A percentile compares a stretch with the other conserved stretches of the same genome.
These are phyloP conservation scores for Bothriochloa decipiens DNA, from an alignment of 176 grass and related monocot species.

Conservation along the genomic window DNA sequence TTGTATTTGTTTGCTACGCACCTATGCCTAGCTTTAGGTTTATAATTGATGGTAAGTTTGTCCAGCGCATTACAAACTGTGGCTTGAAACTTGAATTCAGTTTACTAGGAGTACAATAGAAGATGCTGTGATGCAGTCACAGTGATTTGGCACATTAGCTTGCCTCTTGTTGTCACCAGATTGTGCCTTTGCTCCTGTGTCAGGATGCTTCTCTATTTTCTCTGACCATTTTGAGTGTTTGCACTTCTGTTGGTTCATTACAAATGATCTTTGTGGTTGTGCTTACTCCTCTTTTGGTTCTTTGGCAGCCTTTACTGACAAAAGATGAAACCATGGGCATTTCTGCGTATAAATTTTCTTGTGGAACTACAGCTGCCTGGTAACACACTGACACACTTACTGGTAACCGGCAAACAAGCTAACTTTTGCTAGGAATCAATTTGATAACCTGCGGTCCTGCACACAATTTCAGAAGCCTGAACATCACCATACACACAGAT, in stretches of 20 bases:
- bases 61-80: not conserved
- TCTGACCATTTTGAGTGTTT: not conserved
- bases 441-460: not conserved
- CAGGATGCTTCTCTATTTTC: not conserved
- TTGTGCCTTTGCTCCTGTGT: not conserved
- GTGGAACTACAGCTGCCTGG: not conserved
- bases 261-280: too few relatives aligned
- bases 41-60: too few relatives aligned
- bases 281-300: not conserved
- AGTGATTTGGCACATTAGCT: not conserved
- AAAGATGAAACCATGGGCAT: not conserved
- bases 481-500: not conserved
- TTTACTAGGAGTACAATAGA: not conserved
- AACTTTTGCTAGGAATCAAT: too few relatives aligned
- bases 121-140: too few relatives aligned
- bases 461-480: not conserved
- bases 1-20: not conserved
- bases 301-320: not conserved
- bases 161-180: not conserved
- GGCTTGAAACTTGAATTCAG: not conserved
- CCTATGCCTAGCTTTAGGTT: too few relatives aligned
- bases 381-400: not conserved
- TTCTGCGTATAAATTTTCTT: conserved; percentile 10
- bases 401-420: not conserved
- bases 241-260: not conserved